phyloP scores from a whole-genome alignment of 2,329 filamentous ascomycete species.

The Pseudocercospora cruenta region DNA sequence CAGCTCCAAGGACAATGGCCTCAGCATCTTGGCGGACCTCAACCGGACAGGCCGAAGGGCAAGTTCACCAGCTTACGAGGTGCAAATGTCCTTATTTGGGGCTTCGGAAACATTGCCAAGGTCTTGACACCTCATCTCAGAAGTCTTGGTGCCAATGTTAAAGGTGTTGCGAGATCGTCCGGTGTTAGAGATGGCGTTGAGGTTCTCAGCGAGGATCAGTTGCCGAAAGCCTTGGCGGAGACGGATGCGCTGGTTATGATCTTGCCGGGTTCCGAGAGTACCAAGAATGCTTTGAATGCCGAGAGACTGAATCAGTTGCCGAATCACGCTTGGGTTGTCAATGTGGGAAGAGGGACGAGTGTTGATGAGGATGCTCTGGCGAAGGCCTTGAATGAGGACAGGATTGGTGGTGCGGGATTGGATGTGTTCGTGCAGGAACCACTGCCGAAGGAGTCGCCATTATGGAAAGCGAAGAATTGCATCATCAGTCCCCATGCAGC shows the following conservation, averaged over 20 bases:
- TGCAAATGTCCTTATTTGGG: slow-evolving; percentile 64
- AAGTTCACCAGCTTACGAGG: slow-evolving; percentile 64
- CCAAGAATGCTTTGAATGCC: slow-evolving; percentile 58
- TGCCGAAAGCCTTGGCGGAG: slow-evolving; percentile 57
- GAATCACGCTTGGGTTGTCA: slow-evolving; percentile 68
- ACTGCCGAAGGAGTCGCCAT: slow-evolving; percentile 50
- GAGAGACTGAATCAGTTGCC: slow-evolving; percentile 59
- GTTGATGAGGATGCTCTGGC: slow-evolving; percentile 56
- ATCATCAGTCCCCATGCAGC: slow-evolving; percentile 63
- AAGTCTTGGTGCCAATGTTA: slow-evolving; percentile 61
- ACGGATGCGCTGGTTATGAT: slow-evolving; percentile 72
- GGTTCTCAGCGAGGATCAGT: slow-evolving; percentile 59
- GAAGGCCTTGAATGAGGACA: slow-evolving; percentile 49
- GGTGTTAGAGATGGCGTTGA: slow-evolving; percentile 64
- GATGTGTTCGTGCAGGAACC: slow-evolving; percentile 58
- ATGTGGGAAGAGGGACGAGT: slow-evolving; percentile 69
- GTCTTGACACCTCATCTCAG: slow-evolving; percentile 59
- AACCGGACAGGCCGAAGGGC: slow-evolving; percentile 60
- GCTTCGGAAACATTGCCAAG: slow-evolving; percentile 69
- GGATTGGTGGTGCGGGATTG: slow-evolving; percentile 55
- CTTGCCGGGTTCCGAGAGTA: slow-evolving; percentile 62
- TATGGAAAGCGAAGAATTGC: slow-evolving; percentile 58
- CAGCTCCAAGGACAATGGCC: slow-evolving; percentile 63
- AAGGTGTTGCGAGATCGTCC: slow-evolving; percentile 59
- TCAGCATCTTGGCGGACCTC: slow-evolving; percentile 63